Evolutionary conservation across 441 rosid species (phyloP).

Genomic region (Adansonia gregorii): DNA sequence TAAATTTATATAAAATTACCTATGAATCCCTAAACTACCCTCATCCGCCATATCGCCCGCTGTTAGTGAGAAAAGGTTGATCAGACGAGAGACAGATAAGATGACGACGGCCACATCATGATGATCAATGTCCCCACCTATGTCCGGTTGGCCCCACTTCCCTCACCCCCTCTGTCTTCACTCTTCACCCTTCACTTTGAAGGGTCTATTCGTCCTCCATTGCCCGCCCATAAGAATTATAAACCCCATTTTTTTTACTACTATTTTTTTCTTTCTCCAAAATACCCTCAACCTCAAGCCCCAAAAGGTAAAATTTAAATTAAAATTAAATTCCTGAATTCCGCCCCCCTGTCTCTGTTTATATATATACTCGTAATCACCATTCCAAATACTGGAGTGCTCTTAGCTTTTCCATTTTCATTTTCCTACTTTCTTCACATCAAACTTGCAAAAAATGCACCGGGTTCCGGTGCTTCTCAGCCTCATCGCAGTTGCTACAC

Average conservation of each 20-base stretch:
- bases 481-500: constrained; percentile 39
- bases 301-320: background rate
- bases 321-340: background rate
- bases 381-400: background rate
- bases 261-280: too few species aligned
- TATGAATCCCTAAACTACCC: too few species aligned
- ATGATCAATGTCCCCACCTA: constrained; percentile 26
- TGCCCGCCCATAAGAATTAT: constrained; percentile 40
- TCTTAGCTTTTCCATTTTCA: background rate
- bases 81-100: constrained; percentile 15
- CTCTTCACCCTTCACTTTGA: constrained; percentile 27
- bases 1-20: too few species aligned
- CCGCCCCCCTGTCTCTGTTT: background rate
- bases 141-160: constrained; percentile 38
- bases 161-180: background rate
- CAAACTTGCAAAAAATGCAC: constrained; percentile 40
- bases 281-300: background rate
- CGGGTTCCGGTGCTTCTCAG: constrained; percentile 30
- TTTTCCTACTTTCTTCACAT: background rate
- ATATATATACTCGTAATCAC: background rate
- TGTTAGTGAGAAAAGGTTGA: too few species aligned
- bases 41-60: too few species aligned
- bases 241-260: background rate
- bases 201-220: constrained; percentile 72
- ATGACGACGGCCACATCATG: constrained; percentile 33